Conservation (phyloP, 2,329 filamentous ascomycete genomes). For the Beauveria varroae region DNA sequence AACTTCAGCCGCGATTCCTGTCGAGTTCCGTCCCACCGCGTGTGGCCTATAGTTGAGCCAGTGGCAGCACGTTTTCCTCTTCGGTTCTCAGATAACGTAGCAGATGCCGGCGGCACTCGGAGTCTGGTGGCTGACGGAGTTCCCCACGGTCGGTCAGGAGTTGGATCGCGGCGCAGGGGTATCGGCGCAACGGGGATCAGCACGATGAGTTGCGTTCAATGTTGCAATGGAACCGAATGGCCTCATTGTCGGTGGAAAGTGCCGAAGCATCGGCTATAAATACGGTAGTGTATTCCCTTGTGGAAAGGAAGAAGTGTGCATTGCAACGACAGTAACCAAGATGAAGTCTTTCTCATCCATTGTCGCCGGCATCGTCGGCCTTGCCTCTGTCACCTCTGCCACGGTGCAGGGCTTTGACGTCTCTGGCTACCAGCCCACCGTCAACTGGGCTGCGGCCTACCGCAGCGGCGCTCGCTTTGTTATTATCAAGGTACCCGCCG, state of each 20-base stretch:
- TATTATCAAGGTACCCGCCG: constrained; percentile 32
- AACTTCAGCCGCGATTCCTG: constrained; percentile 2
- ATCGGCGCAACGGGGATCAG: background rate
- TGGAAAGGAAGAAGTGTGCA: background rate
- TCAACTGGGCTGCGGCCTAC: constrained; percentile 31
- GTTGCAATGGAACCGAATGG: background rate
- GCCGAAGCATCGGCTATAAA: constrained; percentile 2
- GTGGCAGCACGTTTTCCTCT: constrained; percentile 4
- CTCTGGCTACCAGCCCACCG: constrained; percentile 30
- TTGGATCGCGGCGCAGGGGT: constrained; percentile 2
- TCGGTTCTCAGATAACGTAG: background rate
- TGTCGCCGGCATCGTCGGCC: constrained; percentile 13
- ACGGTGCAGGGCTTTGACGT: constrained; percentile 35
- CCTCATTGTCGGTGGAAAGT: background rate
- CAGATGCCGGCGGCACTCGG: background rate
- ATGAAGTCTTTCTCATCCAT: constrained; percentile 13
- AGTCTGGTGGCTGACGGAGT: background rate
- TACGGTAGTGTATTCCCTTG: background rate
- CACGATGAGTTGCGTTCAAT: background rate
- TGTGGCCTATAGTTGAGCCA: background rate
- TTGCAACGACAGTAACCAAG: background rate
- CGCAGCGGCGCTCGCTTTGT: constrained; percentile 33
- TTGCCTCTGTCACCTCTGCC: constrained; percentile 16
- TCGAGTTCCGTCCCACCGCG: background rate
- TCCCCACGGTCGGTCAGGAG: constrained; percentile 1